Conservation (phyloP, 2,329 filamentous ascomycete genomes). For the Pseudocercospora fijiensis region DNA sequence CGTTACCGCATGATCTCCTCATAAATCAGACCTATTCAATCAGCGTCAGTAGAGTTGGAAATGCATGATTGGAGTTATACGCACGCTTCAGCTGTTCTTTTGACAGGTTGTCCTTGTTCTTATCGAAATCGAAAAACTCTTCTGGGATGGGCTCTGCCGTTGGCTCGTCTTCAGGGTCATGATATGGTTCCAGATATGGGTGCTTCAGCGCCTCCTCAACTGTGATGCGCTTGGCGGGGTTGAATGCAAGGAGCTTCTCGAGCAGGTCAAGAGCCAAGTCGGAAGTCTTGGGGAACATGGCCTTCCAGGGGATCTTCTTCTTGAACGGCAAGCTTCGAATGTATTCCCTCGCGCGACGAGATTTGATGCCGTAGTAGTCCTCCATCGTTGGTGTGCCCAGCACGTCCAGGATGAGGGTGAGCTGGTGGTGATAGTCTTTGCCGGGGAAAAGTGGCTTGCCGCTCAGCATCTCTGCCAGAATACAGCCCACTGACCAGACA, state of each 20-base stretch:
- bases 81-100: conserved; percentile 95
- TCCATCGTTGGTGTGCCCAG: conserved; percentile 99
- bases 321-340: conserved; percentile 98
- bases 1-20: conserved; percentile 84
- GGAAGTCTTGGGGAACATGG: conserved; percentile 98
- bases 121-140: conserved; percentile 99
- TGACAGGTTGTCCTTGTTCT: conserved; percentile 97
- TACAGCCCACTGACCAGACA: conserved; percentile 98
- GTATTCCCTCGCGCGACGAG: conserved; percentile 92
- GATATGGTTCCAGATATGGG: conserved; percentile 97
- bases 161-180: conserved; percentile 97
- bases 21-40: conserved; percentile 73
- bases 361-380: conserved; percentile 99
- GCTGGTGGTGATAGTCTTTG: conserved; percentile 98
- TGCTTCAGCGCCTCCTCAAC: conserved; percentile 97
- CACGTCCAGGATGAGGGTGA: conserved; percentile 95
- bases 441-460: conserved; percentile 97
- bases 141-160: conserved; percentile 95
- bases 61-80: conserved; percentile 26
- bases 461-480: conserved; percentile 96
- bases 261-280: conserved; percentile 89
- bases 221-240: conserved; percentile 96
- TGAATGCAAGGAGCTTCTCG: conserved; percentile 95
- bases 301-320: conserved; percentile 98
- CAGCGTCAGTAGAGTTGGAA: conserved; percentile 2